Evolutionary conservation across 1,284 basidiomycete genomes (phyloP).

Genomic region (Schizopora paradoxa): DNA sequence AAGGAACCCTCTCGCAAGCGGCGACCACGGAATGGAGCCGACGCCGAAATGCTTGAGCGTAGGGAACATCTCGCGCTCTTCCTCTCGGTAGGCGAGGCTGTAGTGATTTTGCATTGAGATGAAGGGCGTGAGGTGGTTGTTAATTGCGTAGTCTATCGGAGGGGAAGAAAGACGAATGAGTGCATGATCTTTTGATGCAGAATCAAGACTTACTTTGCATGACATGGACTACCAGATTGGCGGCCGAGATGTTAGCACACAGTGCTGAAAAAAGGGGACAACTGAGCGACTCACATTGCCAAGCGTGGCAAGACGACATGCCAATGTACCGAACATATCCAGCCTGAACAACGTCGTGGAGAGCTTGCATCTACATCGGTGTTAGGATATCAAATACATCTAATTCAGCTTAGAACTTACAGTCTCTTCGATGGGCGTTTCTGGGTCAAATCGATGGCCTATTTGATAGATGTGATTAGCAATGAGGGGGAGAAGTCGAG

Average conservation of each 20-base stretch:
- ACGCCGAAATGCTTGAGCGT: slow-evolving; percentile 30
- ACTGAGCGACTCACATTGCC: slow-evolving; percentile 16
- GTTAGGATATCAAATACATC: not conserved
- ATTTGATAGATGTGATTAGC: slow-evolving; percentile 12
- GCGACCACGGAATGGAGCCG: slow-evolving; percentile 37
- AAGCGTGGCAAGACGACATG: slow-evolving; percentile 31
- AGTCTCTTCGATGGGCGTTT: slow-evolving; percentile 23
- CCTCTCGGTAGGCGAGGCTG: slow-evolving; percentile 33
- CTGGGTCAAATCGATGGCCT: slow-evolving; percentile 27
- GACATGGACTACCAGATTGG: slow-evolving; percentile 21
- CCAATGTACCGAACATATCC: slow-evolving; percentile 43
- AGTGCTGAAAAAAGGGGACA: not conserved
- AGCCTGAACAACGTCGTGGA: slow-evolving; percentile 39
- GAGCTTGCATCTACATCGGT: slow-evolving; percentile 35
- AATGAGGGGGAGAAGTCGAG: slow-evolving; percentile 15
- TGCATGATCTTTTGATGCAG: not conserved
- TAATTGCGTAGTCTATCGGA: slow-evolving; percentile 27
- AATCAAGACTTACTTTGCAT: slow-evolving; percentile 18
- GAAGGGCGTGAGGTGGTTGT: slow-evolving; percentile 31
- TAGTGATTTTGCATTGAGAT: slow-evolving; percentile 37
- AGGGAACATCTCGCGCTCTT: slow-evolving; percentile 32
- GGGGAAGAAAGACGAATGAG: not conserved
- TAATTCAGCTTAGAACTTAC: slow-evolving; percentile 10
- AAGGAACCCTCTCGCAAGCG: slow-evolving; percentile 35
- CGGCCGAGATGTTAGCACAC: not conserved